A percentile compares a stretch with the other conserved stretches of the same genome.
phyloP scores from a whole-genome alignment of 176 grass and related monocot species.

The Phyllostachys edulis region DNA sequence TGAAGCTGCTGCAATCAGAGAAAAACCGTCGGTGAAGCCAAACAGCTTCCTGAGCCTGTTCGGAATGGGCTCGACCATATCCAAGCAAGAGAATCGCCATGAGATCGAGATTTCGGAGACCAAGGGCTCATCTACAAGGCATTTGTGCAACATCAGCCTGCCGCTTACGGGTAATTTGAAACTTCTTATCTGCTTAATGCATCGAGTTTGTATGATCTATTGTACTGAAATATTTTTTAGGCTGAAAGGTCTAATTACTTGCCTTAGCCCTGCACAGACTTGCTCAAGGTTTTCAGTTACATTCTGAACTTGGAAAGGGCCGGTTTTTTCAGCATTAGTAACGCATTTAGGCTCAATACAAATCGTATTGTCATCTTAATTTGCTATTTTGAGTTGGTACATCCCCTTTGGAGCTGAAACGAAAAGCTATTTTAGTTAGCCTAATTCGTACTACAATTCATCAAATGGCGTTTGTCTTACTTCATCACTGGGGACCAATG shows the following conservation, averaged over 20 bases:
- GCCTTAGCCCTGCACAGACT: not conserved
- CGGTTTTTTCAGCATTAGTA: not conserved
- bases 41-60: constrained; percentile 48
- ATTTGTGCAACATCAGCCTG: constrained; percentile 74
- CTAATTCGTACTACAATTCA: not conserved
- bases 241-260: not conserved
- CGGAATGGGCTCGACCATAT: constrained; percentile 34
- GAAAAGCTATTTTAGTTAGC: not conserved
- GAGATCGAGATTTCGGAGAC: constrained; percentile 63
- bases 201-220: not conserved
- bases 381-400: not conserved
- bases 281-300: constrained; percentile 7
- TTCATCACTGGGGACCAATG: not conserved
- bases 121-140: constrained; percentile 44
- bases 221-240: not conserved
- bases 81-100: constrained; percentile 30
- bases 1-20: constrained; percentile 15
- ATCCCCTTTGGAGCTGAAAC: not conserved
- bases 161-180: constrained; percentile 60
- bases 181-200: not conserved
- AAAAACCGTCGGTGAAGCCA: constrained; percentile 34
- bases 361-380: not conserved
- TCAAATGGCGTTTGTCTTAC: not conserved
- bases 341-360: not conserved
- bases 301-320: not conserved